phyloP scores from a whole-genome alignment of 2,329 filamentous ascomycete genomes.

The Dothistroma pini region DNA sequence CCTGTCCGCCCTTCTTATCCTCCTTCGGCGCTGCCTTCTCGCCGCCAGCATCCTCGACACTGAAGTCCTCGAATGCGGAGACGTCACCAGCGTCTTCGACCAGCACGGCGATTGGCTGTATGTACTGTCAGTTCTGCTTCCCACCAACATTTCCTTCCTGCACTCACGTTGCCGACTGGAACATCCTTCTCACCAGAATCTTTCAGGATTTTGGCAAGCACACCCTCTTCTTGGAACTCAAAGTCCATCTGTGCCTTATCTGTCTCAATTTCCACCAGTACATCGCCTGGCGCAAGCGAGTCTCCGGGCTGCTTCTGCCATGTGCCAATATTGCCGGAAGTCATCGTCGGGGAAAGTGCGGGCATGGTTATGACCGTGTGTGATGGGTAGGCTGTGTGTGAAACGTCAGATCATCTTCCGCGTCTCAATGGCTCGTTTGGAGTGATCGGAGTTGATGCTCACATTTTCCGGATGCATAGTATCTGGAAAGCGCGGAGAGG shows the following conservation, averaged over 20 bases:
- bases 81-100: slow-evolving; percentile 89
- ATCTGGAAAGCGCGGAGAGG: slow-evolving; percentile 59
- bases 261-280: slow-evolving; percentile 80
- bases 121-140: slow-evolving; percentile 17
- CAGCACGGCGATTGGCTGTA: slow-evolving; percentile 88
- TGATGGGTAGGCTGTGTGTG: slow-evolving; percentile 77
- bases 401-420: slow-evolving; percentile 30
- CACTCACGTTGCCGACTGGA: slow-evolving; percentile 84
- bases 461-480: slow-evolving; percentile 65
- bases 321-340: slow-evolving; percentile 86
- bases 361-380: slow-evolving; percentile 98
- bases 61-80: slow-evolving; percentile 83
- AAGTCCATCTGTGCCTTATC: slow-evolving; percentile 99
- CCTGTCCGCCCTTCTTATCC: slow-evolving; percentile 60
- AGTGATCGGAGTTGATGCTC: slow-evolving; percentile 31
- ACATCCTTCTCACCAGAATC: slow-evolving; percentile 93
- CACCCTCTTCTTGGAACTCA: slow-evolving; percentile 97
- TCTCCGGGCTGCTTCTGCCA: slow-evolving; percentile 99
- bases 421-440: slow-evolving; percentile 5
- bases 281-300: slow-evolving; percentile 80
- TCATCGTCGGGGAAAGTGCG: slow-evolving; percentile 97
- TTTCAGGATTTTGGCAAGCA: slow-evolving; percentile 90
- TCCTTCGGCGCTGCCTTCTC: slow-evolving; percentile 62
- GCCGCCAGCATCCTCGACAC: slow-evolving; percentile 84
- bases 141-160: neutral